phyloP scores from a whole-genome alignment of 78 protist genomes.

The Isochrysis galbana region DNA sequence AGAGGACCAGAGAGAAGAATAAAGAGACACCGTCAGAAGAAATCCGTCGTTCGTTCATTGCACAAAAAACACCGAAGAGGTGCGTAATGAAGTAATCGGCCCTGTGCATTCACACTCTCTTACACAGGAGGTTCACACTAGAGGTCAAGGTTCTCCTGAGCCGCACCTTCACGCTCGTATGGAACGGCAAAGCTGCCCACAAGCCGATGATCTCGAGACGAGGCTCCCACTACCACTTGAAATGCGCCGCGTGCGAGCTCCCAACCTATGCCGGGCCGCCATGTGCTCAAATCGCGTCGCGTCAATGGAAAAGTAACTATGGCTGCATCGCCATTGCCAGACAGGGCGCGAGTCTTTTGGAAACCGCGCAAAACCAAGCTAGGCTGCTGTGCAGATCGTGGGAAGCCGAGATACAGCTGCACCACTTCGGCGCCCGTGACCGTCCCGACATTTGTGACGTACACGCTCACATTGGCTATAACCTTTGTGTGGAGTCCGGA shows the following conservation, averaged over 20 bases:
- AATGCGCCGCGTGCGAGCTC: neutral
- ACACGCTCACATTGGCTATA: neutral
- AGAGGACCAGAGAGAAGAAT: too few relatives aligned
- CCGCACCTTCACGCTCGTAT: too few relatives aligned
- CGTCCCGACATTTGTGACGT: neutral
- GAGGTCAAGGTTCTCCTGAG: too few relatives aligned
- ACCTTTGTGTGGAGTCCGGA: neutral
- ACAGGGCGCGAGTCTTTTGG: neutral
- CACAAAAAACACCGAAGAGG: too few relatives aligned
- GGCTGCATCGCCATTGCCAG: neutral
- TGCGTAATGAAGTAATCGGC: too few relatives aligned
- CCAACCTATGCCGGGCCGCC: neutral
- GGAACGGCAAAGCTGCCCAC: too few relatives aligned
- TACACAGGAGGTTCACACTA: too few relatives aligned
- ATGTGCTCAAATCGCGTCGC: neutral
- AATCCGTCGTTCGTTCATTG: too few relatives aligned
- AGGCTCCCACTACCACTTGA: neutral
- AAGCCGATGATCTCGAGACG: too few relatives aligned
- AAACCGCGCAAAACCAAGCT: neutral
- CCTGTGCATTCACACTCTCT: too few relatives aligned
- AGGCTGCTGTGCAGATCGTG: neutral
- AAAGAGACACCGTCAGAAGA: too few relatives aligned
- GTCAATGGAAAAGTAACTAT: neutral
- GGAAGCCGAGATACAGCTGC: slow-evolving; percentile 16
- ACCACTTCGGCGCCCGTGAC: neutral